Conservation (phyloP, 2,329 filamentous ascomycete species). For the Diaporthe sp. region DNA sequence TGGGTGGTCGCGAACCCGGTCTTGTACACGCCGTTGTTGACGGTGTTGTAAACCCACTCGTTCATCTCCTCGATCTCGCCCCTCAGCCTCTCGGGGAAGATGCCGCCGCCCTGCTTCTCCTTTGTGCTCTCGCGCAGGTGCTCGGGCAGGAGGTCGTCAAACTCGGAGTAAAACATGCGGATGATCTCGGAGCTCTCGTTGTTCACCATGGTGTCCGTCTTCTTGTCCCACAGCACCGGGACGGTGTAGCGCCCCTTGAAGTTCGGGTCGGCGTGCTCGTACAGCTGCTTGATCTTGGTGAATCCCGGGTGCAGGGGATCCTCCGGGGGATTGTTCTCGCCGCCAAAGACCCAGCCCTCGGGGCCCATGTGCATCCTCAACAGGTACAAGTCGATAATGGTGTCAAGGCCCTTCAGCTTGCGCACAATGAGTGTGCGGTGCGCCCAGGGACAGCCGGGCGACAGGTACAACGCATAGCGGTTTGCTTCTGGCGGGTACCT, state of each 20-base stretch:
- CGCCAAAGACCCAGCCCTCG: slow-evolving; percentile 68
- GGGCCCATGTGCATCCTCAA: slow-evolving; percentile 76
- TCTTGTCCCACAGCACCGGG: slow-evolving; percentile 79
- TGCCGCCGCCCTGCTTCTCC: slow-evolving; percentile 64
- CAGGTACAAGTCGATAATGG: slow-evolving; percentile 76
- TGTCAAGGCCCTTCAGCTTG: slow-evolving; percentile 80
- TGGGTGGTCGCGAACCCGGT: slow-evolving; percentile 77
- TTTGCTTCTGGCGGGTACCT: slow-evolving; percentile 70
- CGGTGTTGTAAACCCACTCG: slow-evolving; percentile 73
- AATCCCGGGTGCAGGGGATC: slow-evolving; percentile 74
- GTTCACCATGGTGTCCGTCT: slow-evolving; percentile 79
- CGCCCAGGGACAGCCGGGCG: slow-evolving; percentile 75
- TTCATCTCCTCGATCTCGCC: slow-evolving; percentile 75
- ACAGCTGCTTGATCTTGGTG: slow-evolving; percentile 78
- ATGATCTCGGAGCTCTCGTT: slow-evolving; percentile 90
- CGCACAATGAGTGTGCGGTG: slow-evolving; percentile 82
- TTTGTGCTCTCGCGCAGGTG: slow-evolving; percentile 61
- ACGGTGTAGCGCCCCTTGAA: slow-evolving; percentile 82
- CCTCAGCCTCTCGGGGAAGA: slow-evolving; percentile 69
- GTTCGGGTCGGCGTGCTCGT: slow-evolving; percentile 76
- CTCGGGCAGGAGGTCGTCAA: slow-evolving; percentile 72
- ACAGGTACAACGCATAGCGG: slow-evolving; percentile 74
- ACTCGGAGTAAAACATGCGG: slow-evolving; percentile 83
- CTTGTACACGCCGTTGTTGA: slow-evolving; percentile 66
- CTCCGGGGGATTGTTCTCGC: slow-evolving; percentile 62